These are phyloP conservation scores for Rhododendron mucronatum DNA, from an alignment of 148 eudicot genomes.

Conservation along the genomic window DNA sequence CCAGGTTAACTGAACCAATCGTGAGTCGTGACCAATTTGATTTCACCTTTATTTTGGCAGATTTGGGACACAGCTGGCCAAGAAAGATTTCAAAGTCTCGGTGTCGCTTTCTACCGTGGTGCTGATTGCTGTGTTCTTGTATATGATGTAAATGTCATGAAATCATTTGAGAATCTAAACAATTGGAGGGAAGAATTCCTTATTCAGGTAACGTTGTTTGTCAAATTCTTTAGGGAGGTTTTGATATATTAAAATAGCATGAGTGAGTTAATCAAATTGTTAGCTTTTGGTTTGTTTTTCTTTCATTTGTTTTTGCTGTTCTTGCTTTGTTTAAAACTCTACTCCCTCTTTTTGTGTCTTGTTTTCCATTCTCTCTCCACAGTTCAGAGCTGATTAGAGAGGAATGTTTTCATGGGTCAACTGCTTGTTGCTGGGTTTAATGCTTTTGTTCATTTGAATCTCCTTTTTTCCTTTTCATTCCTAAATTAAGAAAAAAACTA, in stretches of 20 bases:
- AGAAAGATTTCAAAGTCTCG: constrained; percentile 94
- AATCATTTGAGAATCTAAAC: constrained; percentile 81
- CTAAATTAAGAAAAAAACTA: not conserved
- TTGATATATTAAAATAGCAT: constrained; percentile 4
- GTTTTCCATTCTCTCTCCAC: not conserved
- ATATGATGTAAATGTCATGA: constrained; percentile 84
- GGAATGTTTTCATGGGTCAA: not conserved
- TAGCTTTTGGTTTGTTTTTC: not conserved
- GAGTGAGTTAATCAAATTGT: not conserved
- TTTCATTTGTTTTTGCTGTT: not conserved
- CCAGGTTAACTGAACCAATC: constrained; percentile 1
- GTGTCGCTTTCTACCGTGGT: constrained; percentile 96
- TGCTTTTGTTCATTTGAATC: not conserved
- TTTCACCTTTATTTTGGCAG: constrained; percentile 28
- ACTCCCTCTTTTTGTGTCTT: not conserved
- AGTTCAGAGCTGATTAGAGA: not conserved
- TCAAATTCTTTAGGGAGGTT: not conserved
- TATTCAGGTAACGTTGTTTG: constrained; percentile 53
- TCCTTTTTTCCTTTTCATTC: not conserved
- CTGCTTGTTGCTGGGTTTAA: not conserved
- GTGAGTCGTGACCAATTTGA: constrained; percentile 3
- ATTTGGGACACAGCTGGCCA: constrained; percentile 99
- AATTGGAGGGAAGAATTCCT: constrained; percentile 96
- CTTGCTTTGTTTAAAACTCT: not conserved
- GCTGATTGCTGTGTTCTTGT: constrained; percentile 99